Conservation (phyloP, 1,284 basidiomycete genomes). For the Boletus semigastroideus region DNA sequence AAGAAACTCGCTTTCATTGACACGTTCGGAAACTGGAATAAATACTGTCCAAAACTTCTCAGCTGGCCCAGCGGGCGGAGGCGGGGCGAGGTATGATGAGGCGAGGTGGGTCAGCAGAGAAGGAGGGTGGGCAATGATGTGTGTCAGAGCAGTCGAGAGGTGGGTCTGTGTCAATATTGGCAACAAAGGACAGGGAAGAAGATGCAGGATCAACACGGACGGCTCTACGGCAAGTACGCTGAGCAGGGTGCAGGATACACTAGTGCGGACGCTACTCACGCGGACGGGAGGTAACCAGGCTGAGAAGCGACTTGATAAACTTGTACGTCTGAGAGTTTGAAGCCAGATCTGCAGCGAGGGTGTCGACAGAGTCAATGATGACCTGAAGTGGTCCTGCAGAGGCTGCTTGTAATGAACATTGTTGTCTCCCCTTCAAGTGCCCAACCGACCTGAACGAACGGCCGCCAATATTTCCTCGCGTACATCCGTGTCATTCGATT, state of each 20-base stretch:
- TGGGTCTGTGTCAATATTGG: constrained; percentile 57
- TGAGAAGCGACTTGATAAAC: constrained; percentile 48
- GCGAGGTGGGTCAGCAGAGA: constrained; percentile 63
- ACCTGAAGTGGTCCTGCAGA: constrained; percentile 49
- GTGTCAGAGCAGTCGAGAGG: constrained; percentile 66
- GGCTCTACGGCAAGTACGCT: constrained; percentile 39
- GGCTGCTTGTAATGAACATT: constrained; percentile 30
- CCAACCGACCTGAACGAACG: constrained; percentile 45
- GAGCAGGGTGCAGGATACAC: constrained; percentile 5
- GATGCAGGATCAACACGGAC: constrained; percentile 68
- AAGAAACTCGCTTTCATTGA: constrained; percentile 56
- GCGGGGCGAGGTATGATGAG: constrained; percentile 63
- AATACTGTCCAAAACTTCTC: constrained; percentile 77
- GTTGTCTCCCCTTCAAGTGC: neutral
- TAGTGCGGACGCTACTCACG: constrained; percentile 36
- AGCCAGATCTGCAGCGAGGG: constrained; percentile 54
- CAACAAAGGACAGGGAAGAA: constrained; percentile 52
- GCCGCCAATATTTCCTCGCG: constrained; percentile 41
- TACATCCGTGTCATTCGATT: constrained; percentile 33
- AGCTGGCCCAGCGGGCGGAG: constrained; percentile 60
- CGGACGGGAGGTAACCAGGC: constrained; percentile 43
- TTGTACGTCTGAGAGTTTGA: constrained; percentile 54
- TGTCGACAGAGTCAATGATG: constrained; percentile 68
- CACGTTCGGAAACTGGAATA: constrained; percentile 61
- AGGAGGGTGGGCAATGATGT: constrained; percentile 66